A percentile compares a stretch with the other conserved stretches of the same genome.
Conservation (phyloP, 345 rosid genomes). For the Melastoma malabathricum region DNA sequence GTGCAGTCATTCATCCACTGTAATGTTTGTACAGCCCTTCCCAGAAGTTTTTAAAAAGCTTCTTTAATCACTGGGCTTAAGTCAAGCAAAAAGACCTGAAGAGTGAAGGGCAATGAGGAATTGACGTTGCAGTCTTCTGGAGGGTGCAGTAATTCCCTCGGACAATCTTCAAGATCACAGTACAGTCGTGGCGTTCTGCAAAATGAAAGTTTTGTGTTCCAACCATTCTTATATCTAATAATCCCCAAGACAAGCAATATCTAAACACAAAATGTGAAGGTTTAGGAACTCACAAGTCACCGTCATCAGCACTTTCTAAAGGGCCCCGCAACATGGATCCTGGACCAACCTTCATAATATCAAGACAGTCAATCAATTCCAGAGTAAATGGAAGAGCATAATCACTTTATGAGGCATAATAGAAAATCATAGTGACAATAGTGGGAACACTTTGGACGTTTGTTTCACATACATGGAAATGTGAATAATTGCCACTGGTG, state of each 20-base stretch:
- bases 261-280: neutral
- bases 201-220: neutral
- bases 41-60: no score
- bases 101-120: slow-evolving; percentile 78
- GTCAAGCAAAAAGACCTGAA: slow-evolving; percentile 55
- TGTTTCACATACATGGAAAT: no score
- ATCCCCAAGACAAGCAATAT: slow-evolving; percentile 3
- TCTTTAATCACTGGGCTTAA: no score
- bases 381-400: slow-evolving; percentile 1
- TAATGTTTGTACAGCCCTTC: no score
- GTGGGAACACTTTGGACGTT: no score
- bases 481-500: no score
- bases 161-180: slow-evolving; percentile 71
- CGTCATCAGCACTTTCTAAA: slow-evolving; percentile 54
- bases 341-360: slow-evolving; percentile 57
- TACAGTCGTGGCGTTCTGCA: slow-evolving; percentile 59
- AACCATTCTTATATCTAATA: slow-evolving; percentile 1
- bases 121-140: slow-evolving; percentile 94
- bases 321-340: slow-evolving; percentile 73
- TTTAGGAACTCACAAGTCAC: slow-evolving; percentile 51
- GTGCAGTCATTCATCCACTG: neutral
- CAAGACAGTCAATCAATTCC: no score
- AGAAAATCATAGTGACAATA: no score
- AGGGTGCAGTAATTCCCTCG: slow-evolving; percentile 70
- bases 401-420: neutral